Conservation (phyloP, 2,329 filamentous ascomycete species). For the Ramularia endophylla region DNA sequence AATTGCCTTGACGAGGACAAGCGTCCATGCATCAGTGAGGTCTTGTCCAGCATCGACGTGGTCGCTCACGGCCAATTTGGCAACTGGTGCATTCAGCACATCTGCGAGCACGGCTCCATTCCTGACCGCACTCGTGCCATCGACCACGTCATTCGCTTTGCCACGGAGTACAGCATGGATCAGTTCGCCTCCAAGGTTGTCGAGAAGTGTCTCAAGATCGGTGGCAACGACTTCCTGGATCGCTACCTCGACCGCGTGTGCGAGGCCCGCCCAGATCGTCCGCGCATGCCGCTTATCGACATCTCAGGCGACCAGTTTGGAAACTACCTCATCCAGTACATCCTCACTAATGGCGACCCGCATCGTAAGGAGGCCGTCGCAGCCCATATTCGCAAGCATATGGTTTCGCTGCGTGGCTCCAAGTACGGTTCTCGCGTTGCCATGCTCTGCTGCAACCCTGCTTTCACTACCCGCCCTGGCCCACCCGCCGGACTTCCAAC, state of each 20-base stretch:
- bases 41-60: slow-evolving; percentile 89
- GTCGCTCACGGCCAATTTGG: slow-evolving; percentile 97
- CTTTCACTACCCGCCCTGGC: slow-evolving; percentile 79
- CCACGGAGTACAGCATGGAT: slow-evolving; percentile 96
- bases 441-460: slow-evolving; percentile 97
- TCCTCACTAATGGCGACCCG: slow-evolving; percentile 77
- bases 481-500: slow-evolving; percentile 60
- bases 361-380: slow-evolving; percentile 93
- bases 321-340: slow-evolving; percentile 97
- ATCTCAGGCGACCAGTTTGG: slow-evolving; percentile 98
- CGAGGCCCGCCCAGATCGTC: slow-evolving; percentile 81
- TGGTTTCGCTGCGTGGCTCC: slow-evolving; percentile 96
- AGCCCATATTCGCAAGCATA: slow-evolving; percentile 92
- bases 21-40: slow-evolving; percentile 96
- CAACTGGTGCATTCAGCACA: slow-evolving; percentile 99
- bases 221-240: slow-evolving; percentile 79
- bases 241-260: slow-evolving; percentile 93
- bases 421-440: slow-evolving; percentile 98
- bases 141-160: slow-evolving; percentile 90
- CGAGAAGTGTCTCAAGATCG: slow-evolving; percentile 98
- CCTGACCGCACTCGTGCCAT: slow-evolving; percentile 88
- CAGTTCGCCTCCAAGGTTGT: slow-evolving; percentile 99
- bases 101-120: slow-evolving; percentile 91
- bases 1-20: slow-evolving; percentile 99
- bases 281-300: slow-evolving; percentile 94